Percentiles rank a stretch among this genome's conserved stretches.
Conservation (phyloP, 768 basidiomycete genomes). For the Chiua virens region DNA sequence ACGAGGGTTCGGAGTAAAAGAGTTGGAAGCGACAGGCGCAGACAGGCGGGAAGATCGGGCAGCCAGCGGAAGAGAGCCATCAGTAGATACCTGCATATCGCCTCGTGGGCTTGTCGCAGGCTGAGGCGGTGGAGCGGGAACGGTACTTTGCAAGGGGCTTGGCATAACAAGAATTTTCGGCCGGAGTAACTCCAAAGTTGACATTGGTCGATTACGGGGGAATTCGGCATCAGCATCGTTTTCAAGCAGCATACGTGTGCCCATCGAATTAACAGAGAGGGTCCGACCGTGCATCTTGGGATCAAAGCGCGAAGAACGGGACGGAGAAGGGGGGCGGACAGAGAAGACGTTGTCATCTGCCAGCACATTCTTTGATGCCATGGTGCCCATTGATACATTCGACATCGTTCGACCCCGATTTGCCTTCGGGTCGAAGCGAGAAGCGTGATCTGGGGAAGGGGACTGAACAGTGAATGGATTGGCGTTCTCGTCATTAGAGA, state of each 20-base stretch:
- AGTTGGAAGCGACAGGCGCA: constrained; percentile 52
- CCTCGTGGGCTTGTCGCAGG: constrained; percentile 40
- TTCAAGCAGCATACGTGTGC: constrained; percentile 61
- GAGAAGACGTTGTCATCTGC: constrained; percentile 65
- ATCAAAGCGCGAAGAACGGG: constrained; percentile 73
- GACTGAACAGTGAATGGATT: constrained; percentile 37
- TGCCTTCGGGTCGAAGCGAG: constrained; percentile 45
- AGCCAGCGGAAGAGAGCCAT: constrained; percentile 76
- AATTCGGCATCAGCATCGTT: constrained; percentile 42
- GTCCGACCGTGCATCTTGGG: constrained; percentile 73
- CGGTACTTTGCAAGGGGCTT: constrained; percentile 66
- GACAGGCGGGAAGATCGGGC: constrained; percentile 57
- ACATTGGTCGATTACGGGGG: constrained; percentile 57
- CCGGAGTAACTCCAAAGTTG: constrained; percentile 75
- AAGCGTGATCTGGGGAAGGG: constrained; percentile 39
- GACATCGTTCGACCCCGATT: constrained; percentile 40
- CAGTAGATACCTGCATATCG: constrained; percentile 63
- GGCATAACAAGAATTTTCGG: constrained; percentile 97
- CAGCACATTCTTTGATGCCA: constrained; percentile 33
- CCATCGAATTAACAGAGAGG: constrained; percentile 63
- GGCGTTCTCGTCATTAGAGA: constrained; percentile 31
- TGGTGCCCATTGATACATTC: constrained; percentile 46
- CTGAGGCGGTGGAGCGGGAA: constrained; percentile 34
- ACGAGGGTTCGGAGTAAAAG: constrained; percentile 78
- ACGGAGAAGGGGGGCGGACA: constrained; percentile 59